Percentiles rank a stretch among this genome's conserved stretches.
phyloP scores from a whole-genome alignment of 164 flowering plant genomes.

The Kingdonia uniflora region DNA sequence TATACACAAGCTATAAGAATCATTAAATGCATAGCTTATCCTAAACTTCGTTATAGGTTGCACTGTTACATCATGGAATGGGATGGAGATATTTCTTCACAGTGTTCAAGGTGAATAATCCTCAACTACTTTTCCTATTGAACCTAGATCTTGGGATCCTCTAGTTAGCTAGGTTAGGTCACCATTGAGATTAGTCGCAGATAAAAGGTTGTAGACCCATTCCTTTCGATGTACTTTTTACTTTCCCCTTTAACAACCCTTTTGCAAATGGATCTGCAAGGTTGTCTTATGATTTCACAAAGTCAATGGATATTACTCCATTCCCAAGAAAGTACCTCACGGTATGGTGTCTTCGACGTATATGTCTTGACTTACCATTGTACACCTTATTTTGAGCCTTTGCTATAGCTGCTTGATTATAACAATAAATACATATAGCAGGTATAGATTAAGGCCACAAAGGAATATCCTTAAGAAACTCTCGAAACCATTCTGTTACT shows the following conservation, averaged over 20 bases:
- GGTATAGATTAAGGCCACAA: background rate
- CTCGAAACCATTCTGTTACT: background rate
- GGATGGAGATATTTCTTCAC: background rate
- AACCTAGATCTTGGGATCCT: background rate
- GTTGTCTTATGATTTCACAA: too few species aligned
- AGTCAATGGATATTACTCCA: constrained; percentile 1
- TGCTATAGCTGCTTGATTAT: too few species aligned
- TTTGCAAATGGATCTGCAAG: background rate
- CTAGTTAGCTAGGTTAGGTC: background rate
- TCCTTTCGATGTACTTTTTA: background rate
- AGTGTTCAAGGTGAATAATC: background rate
- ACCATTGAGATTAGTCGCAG: background rate
- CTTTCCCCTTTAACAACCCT: background rate
- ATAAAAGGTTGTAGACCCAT: background rate
- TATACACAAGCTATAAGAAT: background rate
- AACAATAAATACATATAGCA: background rate
- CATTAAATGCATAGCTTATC: background rate
- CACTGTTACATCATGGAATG: background rate
- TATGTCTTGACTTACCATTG: background rate
- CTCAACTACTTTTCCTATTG: background rate
- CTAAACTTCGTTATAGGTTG: background rate
- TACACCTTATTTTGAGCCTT: too few species aligned
- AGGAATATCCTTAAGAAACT: background rate
- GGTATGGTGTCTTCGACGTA: background rate
- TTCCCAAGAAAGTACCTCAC: background rate